phyloP scores from a whole-genome alignment of 2,329 filamentous ascomycete species.

The Stemphylium lycopersici region DNA sequence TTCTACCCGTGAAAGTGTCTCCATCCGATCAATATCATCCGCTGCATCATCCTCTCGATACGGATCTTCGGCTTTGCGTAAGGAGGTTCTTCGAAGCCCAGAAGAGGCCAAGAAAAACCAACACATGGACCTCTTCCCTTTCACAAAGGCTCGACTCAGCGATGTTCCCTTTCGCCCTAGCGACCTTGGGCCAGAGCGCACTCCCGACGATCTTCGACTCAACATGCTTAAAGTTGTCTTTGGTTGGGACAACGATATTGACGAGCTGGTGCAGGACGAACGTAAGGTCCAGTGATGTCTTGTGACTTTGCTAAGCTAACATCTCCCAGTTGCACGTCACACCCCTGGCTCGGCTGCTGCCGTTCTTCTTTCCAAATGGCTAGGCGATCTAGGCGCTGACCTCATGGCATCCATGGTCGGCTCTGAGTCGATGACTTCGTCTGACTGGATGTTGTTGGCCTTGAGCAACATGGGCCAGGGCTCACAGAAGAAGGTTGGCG shows the following conservation, averaged over 20 bases:
- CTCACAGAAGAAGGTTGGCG: conserved; percentile 87
- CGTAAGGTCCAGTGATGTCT: conserved; percentile 50
- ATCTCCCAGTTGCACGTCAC: conserved; percentile 67
- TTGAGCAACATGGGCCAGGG: conserved; percentile 79
- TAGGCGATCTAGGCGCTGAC: conserved; percentile 83
- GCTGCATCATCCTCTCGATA: conserved; percentile 51
- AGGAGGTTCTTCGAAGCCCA: conserved; percentile 81
- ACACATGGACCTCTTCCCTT: conserved; percentile 82
- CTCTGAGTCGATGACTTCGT: conserved; percentile 85
- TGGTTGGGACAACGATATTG: conserved; percentile 87
- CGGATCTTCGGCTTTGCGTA: conserved; percentile 72
- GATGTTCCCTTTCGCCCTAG: conserved; percentile 82
- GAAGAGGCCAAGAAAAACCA: conserved; percentile 65
- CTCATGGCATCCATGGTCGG: conserved; percentile 76
- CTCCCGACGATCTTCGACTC: conserved; percentile 74
- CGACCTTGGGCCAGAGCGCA: conserved; percentile 55
- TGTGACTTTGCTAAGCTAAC: conserved; percentile 19
- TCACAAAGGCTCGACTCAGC: conserved; percentile 77
- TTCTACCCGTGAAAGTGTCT: conserved; percentile 60
- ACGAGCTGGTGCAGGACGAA: conserved; percentile 83
- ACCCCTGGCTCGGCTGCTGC: conserved; percentile 74
- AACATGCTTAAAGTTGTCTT: conserved; percentile 96
- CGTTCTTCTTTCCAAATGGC: conserved; percentile 89
- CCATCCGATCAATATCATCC: conserved; percentile 59
- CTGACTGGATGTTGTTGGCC: conserved; percentile 96